Conservation (phyloP, 495 filamentous ascomycete species). For the Xylaria longipes region DNA sequence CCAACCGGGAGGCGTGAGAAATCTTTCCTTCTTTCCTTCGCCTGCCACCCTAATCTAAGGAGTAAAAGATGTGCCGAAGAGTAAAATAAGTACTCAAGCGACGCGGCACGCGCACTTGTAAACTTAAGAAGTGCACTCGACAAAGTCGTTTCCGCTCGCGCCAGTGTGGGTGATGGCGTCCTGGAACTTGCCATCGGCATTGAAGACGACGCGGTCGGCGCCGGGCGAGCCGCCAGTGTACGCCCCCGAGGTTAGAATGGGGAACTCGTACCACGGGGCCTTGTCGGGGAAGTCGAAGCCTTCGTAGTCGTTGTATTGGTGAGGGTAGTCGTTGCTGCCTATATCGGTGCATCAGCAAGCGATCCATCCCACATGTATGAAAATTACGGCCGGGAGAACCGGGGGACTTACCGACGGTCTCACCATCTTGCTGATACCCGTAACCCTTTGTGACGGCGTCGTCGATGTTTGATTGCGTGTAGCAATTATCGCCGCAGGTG, state of each 20-base stretch:
- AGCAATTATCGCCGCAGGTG: conserved; percentile 48
- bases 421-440: conserved; percentile 52
- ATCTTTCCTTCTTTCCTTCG: background rate
- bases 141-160: conserved; percentile 69
- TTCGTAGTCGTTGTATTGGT: conserved; percentile 77
- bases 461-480: conserved; percentile 48
- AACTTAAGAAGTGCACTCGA: conserved; percentile 52
- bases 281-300: conserved; percentile 67
- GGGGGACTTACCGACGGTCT: conserved; percentile 49
- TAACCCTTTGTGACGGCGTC: conserved; percentile 60
- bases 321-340: conserved; percentile 64
- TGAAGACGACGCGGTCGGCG: conserved; percentile 75
- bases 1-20: background rate
- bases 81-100: background rate
- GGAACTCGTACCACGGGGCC: conserved; percentile 73
- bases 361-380: background rate
- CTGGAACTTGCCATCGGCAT: conserved; percentile 56
- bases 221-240: conserved; percentile 73
- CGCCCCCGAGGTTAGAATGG: conserved; percentile 61
- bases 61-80: background rate
- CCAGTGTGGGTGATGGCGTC: conserved; percentile 73
- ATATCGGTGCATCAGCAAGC: conserved; percentile 5
- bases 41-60: background rate
- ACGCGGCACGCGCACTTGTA: background rate
- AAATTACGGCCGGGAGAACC: background rate